phyloP scores from a whole-genome alignment of 768 basidiomycete species.

The Trametes coccinea region DNA sequence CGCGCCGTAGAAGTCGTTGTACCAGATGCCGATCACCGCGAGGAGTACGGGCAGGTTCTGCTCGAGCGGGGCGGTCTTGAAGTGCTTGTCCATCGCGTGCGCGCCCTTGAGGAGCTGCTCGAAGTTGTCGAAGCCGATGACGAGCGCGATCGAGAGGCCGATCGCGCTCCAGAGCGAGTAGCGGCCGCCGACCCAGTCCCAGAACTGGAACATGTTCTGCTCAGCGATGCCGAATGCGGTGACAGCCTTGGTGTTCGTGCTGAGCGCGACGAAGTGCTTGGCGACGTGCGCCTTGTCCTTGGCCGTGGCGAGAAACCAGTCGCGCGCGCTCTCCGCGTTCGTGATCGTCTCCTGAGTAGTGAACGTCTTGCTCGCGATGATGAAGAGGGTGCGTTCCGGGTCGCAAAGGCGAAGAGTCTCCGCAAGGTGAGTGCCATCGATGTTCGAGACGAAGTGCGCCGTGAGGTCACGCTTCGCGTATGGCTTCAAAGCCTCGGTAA shows the following conservation, averaged over 20 bases:
- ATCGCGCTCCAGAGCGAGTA: constrained; percentile 99
- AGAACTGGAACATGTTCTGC: constrained; percentile 99
- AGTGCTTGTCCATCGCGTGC: constrained; percentile 98
- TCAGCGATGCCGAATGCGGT: constrained; percentile 89
- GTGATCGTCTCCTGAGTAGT: constrained; percentile 99
- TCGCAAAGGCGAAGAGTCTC: constrained; percentile 82
- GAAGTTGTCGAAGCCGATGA: constrained; percentile 94
- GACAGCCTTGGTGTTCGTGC: constrained; percentile 93
- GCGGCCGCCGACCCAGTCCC: constrained; percentile 99
- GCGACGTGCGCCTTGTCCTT: constrained; percentile 90
- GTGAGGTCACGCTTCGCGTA: constrained; percentile 89
- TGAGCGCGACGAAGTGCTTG: constrained; percentile 98
- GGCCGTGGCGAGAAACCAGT: constrained; percentile 89
- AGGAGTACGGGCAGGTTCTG: constrained; percentile 90
- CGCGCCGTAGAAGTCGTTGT: constrained; percentile 97
- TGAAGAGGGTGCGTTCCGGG: constrained; percentile 93
- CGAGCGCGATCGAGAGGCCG: constrained; percentile 90
- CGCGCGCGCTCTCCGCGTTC: constrained; percentile 90
- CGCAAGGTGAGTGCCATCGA: constrained; percentile 96
- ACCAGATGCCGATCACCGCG: constrained; percentile 93
- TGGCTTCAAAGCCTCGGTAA: constrained; percentile 93
- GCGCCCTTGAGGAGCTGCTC: constrained; percentile 87
- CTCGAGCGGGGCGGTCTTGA: constrained; percentile 85
- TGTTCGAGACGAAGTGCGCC: constrained; percentile 92
- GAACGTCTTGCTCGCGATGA: constrained; percentile 98